These are phyloP conservation scores for Mycosarcoma mackinlayi DNA, from an alignment of 1,284 basidiomycete species.

Conservation along the genomic window DNA sequence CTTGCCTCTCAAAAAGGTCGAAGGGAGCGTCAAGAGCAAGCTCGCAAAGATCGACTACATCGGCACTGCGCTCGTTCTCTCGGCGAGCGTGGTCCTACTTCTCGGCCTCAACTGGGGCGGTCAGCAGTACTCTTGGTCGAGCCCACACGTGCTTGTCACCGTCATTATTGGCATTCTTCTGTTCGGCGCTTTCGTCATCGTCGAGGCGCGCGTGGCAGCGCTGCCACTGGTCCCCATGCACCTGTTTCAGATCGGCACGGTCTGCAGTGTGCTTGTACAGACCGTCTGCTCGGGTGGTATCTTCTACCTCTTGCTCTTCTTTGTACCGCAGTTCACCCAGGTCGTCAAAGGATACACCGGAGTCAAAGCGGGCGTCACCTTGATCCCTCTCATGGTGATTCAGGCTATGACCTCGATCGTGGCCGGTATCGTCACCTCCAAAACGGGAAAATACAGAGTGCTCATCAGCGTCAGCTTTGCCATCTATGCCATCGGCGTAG, in stretches of 20 bases:
- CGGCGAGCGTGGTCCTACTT: constrained; percentile 35
- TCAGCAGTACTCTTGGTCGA: constrained; percentile 68
- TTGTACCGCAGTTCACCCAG: constrained; percentile 81
- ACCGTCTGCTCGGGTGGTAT: constrained; percentile 48
- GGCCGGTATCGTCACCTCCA: constrained; percentile 76
- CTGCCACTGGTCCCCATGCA: constrained; percentile 72
- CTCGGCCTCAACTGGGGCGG: constrained; percentile 78
- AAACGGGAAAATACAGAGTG: constrained; percentile 76
- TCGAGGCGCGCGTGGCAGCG: constrained; percentile 78
- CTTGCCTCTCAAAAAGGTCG: constrained; percentile 50
- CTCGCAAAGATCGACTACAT: constrained; percentile 44
- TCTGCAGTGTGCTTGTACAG: constrained; percentile 75
- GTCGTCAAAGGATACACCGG: constrained; percentile 76
- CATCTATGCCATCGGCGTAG: constrained; percentile 68
- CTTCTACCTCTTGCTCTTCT: constrained; percentile 68
- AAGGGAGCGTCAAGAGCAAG: constrained; percentile 39
- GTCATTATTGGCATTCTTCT: constrained; percentile 74
- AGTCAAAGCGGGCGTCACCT: constrained; percentile 75
- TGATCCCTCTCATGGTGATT: constrained; percentile 76
- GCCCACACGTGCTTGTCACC: constrained; percentile 70
- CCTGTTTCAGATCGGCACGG: constrained; percentile 80
- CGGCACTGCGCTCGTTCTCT: constrained; percentile 39
- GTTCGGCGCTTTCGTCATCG: constrained; percentile 75
- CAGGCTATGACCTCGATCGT: constrained; percentile 68
- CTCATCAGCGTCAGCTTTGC: constrained; percentile 77